Evolutionary conservation across 345 rosid genomes (phyloP).

Genomic region (Gossypium sturtianum): DNA sequence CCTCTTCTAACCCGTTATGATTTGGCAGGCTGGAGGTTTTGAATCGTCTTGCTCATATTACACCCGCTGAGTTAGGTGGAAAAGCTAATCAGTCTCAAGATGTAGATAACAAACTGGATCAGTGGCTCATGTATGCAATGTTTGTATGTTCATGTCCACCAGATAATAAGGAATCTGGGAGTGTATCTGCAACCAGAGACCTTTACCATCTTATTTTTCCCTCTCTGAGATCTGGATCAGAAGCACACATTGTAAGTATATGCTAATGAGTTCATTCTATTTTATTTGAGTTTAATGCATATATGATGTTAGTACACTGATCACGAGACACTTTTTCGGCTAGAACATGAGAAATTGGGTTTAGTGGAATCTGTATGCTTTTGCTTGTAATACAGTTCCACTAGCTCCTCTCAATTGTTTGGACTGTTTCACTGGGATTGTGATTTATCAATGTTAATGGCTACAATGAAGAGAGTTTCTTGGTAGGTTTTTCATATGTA

Average conservation of each 20-base stretch:
- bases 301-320: background rate
- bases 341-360: background rate
- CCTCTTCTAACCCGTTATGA: conserved; percentile 14
- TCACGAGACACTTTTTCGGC: background rate
- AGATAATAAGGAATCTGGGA: conserved; percentile 70
- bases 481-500: background rate
- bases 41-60: conserved; percentile 79
- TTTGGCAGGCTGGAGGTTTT: conserved; percentile 68
- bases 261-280: background rate
- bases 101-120: conserved; percentile 88
- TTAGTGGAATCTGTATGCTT: background rate
- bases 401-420: background rate
- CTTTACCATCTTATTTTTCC: conserved; percentile 88
- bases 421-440: background rate
- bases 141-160: conserved; percentile 97
- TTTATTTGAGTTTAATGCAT: background rate
- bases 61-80: conserved; percentile 92
- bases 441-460: conserved; percentile 5
- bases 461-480: background rate
- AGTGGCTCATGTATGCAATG: conserved; percentile 96
- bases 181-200: conserved; percentile 72
- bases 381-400: background rate
- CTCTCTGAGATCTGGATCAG: conserved; percentile 83
- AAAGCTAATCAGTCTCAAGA: conserved; percentile 88
- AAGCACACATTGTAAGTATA: conserved; percentile 69